These are phyloP conservation scores for Lachancea fermentati DNA, from an alignment of 805 yeast species.

Conservation along the genomic window DNA sequence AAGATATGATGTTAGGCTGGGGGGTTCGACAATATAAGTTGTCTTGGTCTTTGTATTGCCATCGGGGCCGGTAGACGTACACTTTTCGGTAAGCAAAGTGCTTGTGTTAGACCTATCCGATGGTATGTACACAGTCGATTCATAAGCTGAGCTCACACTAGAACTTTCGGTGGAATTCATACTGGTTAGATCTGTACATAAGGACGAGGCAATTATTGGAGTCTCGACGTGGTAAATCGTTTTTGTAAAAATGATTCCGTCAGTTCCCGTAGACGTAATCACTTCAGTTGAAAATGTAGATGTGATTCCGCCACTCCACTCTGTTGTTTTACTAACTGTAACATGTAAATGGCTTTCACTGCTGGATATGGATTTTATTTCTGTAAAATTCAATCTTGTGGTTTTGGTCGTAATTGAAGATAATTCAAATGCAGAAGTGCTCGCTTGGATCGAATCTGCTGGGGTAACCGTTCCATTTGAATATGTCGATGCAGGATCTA, in stretches of 20 bases:
- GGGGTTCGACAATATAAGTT: conserved; percentile 4
- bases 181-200: too few species aligned
- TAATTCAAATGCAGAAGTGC: too few species aligned
- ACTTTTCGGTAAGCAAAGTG: conserved; percentile 9
- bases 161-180: too few species aligned
- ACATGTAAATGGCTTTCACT: too few species aligned
- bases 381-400: too few species aligned
- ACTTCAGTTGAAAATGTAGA: conserved; percentile 10
- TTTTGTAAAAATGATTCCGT: conserved; percentile 10
- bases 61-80: conserved; percentile 5
- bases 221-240: conserved; percentile 15
- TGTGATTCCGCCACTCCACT: conserved; percentile 6
- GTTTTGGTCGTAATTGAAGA: too few species aligned
- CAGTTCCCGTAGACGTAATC: conserved; percentile 10
- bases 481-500: too few species aligned
- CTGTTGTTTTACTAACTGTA: too few species aligned
- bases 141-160: conserved; percentile 1
- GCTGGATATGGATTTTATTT: too few species aligned
- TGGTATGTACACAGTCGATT: conserved; percentile 7
- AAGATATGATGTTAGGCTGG: background rate
- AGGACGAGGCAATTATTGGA: conserved; percentile 8
- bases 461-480: too few species aligned
- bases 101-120: conserved; percentile 6
- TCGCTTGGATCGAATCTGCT: too few species aligned
- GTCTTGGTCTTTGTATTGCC: conserved; percentile 8